Base-by-base conservation (phyloP, 768 basidiomycete genomes). In the Rhodotorula toruloides region DNA sequence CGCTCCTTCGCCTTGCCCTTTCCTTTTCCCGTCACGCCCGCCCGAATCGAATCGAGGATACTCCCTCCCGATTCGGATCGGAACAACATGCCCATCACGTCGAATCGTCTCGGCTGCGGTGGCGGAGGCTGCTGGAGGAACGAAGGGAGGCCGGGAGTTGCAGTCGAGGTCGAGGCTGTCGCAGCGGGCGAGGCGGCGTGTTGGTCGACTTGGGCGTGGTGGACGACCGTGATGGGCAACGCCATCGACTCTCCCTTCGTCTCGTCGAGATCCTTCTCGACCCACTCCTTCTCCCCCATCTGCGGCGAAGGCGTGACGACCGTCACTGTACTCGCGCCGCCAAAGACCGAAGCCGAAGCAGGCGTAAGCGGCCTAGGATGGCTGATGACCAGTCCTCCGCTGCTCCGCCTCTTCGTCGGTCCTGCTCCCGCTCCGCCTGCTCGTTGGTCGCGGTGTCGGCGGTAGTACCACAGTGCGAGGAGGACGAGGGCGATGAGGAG, bases 391-490 rank as follows among this genome's bases (percentile, higher is more conserved):
- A 54, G 65, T 37, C 27, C 57, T 43, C 13, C 65, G 55, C 10
- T 57, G 31, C 32, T 47, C 46, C 31, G 50, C 46, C 27, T 66
- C 49, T 25, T 69, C 67, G 22, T 65, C 61, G 29, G 27, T 13
- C 47, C 14, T 16, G 47, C 12, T 60, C 63, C n/a, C 59, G 66
- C 14, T 70, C 64, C 16, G 17, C 63, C 61, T 29, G 70, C 46
- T 17, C 48, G 17, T 16, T 31, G 48, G 67, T 32, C 72, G 58
- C 32, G 57, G 32, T n/a, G n/a, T n/a, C 74, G 71, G 32, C 77
- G 63, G 12, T 70, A 31, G 65, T 76, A 77, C 72, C 70, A 77
- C 65, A 76, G 75, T 9, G 74, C 64, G 29, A 78, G 65, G 8
- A 79, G n/a, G 12, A 61, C 73, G 34, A 79, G 73, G 22, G 32